A percentile compares a stretch with the other conserved stretches of the same genome.
Conservation (phyloP, 2,329 filamentous ascomycete species). For the Botryotinia calthae region DNA sequence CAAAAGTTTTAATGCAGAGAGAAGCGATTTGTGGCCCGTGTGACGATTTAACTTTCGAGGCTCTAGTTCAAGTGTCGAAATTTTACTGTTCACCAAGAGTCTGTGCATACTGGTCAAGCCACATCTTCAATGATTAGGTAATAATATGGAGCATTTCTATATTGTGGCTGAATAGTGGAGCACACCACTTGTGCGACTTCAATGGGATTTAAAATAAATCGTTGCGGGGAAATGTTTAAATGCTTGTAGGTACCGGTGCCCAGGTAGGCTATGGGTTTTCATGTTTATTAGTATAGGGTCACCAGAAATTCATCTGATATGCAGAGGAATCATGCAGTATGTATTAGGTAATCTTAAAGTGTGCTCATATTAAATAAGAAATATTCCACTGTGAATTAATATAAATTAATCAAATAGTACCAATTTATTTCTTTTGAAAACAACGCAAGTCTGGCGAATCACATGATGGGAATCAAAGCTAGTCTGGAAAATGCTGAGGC, state of each 20-base stretch:
- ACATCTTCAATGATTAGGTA: conserved; percentile 3
- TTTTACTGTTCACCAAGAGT: neutral
- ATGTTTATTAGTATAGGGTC: too few relatives aligned
- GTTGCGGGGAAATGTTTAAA: neutral
- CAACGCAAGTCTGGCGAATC: neutral
- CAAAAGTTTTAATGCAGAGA: conserved; percentile 2
- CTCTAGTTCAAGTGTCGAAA: neutral
- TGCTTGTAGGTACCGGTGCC: neutral
- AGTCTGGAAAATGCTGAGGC: neutral
- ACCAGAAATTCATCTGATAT: neutral
- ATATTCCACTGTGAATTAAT: neutral
- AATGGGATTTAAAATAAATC: neutral
- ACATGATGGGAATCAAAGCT: neutral
- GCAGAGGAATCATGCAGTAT: neutral
- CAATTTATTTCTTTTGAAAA: neutral
- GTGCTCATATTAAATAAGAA: neutral
- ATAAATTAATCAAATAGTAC: neutral
- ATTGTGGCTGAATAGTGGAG: neutral
- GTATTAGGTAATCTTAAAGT: neutral
- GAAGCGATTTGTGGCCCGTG: neutral
- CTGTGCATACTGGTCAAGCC: neutral
- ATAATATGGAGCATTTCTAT: neutral
- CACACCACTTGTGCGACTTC: neutral
- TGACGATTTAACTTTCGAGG: neutral
- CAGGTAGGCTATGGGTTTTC: neutral